Conservation (phyloP, 208 protist genomes). For the Balamuthia mandrillaris region DNA sequence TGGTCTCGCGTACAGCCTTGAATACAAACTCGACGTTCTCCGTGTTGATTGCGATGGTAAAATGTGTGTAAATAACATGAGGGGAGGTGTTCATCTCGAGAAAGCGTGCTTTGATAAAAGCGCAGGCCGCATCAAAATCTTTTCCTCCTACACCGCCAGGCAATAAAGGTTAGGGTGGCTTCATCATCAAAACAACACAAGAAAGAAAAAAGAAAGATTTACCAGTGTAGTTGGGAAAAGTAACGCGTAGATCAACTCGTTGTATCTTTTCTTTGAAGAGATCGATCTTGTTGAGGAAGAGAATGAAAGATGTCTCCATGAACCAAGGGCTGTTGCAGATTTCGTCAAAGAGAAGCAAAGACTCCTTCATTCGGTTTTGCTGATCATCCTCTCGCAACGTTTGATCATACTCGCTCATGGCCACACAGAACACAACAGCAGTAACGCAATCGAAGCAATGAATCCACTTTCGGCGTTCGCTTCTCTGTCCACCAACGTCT, state of each 20-base stretch:
- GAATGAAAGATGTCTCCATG: slow-evolving; percentile 69
- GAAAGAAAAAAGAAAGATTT: not conserved
- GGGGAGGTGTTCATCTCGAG: slow-evolving; percentile 54
- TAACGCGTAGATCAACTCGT: slow-evolving; percentile 58
- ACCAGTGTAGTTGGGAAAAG: slow-evolving; percentile 74
- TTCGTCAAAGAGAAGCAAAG: slow-evolving; percentile 76
- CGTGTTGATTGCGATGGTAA: slow-evolving; percentile 77
- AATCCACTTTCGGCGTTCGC: slow-evolving; percentile 82
- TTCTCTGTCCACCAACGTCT: slow-evolving; percentile 79
- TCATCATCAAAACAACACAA: not conserved
- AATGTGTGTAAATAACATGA: slow-evolving; percentile 69
- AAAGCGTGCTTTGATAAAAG: slow-evolving; percentile 69
- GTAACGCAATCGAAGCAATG: slow-evolving; percentile 81
- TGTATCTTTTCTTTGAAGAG: slow-evolving; percentile 78
- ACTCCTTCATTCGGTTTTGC: slow-evolving; percentile 77
- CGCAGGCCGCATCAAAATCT: slow-evolving; percentile 53
- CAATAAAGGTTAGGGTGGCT: not conserved
- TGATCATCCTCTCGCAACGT: slow-evolving; percentile 65
- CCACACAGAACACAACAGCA: slow-evolving; percentile 76
- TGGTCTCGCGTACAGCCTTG: slow-evolving; percentile 66
- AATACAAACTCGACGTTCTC: slow-evolving; percentile 73
- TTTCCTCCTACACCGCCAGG: slow-evolving; percentile 45
- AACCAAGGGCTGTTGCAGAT: slow-evolving; percentile 78
- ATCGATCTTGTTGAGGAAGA: slow-evolving; percentile 83
- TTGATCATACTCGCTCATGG: slow-evolving; percentile 65